phyloP scores from a whole-genome alignment of 495 filamentous ascomycete species.

The Daldinia decipiens region DNA sequence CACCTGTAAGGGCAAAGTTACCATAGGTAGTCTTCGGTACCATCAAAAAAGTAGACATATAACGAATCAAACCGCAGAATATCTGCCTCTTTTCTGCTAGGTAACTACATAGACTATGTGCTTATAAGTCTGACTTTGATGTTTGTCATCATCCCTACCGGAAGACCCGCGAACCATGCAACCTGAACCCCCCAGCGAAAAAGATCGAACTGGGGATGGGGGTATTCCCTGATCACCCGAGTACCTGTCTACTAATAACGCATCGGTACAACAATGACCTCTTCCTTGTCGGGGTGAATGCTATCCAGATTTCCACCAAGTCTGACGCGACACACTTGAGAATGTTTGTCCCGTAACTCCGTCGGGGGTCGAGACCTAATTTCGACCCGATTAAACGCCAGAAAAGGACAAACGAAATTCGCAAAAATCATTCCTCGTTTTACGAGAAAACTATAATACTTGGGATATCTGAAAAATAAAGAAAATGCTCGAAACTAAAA shows the following conservation, averaged over 20 bases:
- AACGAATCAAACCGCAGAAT: conserved; percentile 18
- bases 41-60: not conserved
- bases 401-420: conserved; percentile 23
- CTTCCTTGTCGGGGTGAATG: conserved; percentile 22
- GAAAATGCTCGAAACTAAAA: conserved; percentile 44
- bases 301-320: conserved; percentile 31
- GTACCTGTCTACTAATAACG: conserved; percentile 12
- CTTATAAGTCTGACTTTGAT: conserved; percentile 11
- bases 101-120: conserved; percentile 26
- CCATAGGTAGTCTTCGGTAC: not conserved
- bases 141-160: conserved; percentile 20
- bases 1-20: not conserved
- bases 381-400: conserved; percentile 34
- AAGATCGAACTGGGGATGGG: conserved; percentile 24
- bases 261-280: conserved; percentile 7
- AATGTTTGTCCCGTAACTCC: conserved; percentile 33
- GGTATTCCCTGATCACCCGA: conserved; percentile 11
- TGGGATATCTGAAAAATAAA: conserved; percentile 44
- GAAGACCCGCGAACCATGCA: conserved; percentile 19
- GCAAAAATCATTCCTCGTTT: conserved; percentile 22
- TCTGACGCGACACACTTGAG: conserved; percentile 4
- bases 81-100: conserved; percentile 24
- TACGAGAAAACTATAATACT: conserved; percentile 22
- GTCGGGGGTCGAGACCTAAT: conserved; percentile 25
- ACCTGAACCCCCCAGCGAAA: conserved; percentile 1